These are phyloP conservation scores for Macrocystidia cucumis DNA, from an alignment of 1,284 basidiomycete species.

Conservation along the genomic window DNA sequence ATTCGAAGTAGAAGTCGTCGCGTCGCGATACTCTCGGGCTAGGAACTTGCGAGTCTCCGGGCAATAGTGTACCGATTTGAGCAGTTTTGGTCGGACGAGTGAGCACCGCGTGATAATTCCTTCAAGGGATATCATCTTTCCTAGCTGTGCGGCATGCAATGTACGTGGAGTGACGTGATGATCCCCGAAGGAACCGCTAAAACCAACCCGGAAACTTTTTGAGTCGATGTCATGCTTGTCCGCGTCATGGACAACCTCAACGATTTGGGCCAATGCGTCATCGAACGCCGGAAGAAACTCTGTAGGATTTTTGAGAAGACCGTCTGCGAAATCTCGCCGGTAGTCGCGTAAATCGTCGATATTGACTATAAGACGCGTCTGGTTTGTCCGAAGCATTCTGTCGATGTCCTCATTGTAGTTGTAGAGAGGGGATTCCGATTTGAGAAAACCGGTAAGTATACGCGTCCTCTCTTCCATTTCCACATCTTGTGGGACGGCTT, in stretches of 20 bases:
- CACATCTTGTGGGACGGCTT: conserved; percentile 59
- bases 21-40: conserved; percentile 89
- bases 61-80: conserved; percentile 95
- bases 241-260: conserved; percentile 71
- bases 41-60: conserved; percentile 82
- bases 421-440: conserved; percentile 66
- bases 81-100: conserved; percentile 97
- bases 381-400: conserved; percentile 79
- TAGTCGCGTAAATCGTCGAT: conserved; percentile 96
- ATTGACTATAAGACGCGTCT: conserved; percentile 91
- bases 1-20: conserved; percentile 79
- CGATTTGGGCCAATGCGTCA: conserved; percentile 71
- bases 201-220: conserved; percentile 84
- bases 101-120: conserved; percentile 99
- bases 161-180: conserved; percentile 97
- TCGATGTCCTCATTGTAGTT: conserved; percentile 87
- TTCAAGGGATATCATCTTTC: conserved; percentile 95
- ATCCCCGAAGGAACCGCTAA: conserved; percentile 98
- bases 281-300: conserved; percentile 93
- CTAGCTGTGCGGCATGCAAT: conserved; percentile 81
- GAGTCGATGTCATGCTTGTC: conserved; percentile 80
- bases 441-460: conserved; percentile 85
- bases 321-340: conserved; percentile 75
- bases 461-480: conserved; percentile 69
- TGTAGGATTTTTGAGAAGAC: conserved; percentile 83